These are phyloP conservation scores for Penicillium nordicum DNA, from an alignment of 2,329 filamentous ascomycete species.

Conservation along the genomic window DNA sequence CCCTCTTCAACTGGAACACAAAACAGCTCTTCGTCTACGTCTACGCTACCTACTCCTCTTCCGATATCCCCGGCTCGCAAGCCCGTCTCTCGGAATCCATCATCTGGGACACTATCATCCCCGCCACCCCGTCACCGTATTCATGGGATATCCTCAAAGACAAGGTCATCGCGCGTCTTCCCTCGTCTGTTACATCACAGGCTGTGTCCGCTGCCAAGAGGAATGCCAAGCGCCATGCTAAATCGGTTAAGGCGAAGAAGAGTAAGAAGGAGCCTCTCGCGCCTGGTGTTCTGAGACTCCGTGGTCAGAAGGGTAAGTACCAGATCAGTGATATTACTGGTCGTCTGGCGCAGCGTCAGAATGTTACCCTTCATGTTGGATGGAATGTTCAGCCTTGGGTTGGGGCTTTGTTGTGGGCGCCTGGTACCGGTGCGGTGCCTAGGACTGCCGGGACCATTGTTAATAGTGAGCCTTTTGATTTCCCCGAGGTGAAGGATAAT, in stretches of 20 bases:
- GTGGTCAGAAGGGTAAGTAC: slow-evolving; percentile 91
- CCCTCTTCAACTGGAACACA: slow-evolving; percentile 98
- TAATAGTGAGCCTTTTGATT: slow-evolving; percentile 51
- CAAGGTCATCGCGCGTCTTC: slow-evolving; percentile 27
- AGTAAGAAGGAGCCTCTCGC: slow-evolving; percentile 13
- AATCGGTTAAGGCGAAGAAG: slow-evolving; percentile 16
- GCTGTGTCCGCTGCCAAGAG: slow-evolving; percentile 15
- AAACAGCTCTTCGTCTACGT: slow-evolving; percentile 98
- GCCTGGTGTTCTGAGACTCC: slow-evolving; percentile 67
- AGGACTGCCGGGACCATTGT: slow-evolving; percentile 53
- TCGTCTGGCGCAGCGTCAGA: slow-evolving; percentile 67
- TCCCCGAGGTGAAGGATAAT: slow-evolving; percentile 55
- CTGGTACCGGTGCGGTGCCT: slow-evolving; percentile 47
- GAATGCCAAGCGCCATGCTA: slow-evolving; percentile 25
- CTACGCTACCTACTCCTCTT: slow-evolving; percentile 65
- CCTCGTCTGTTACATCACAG: slow-evolving; percentile 6
- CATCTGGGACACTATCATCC: slow-evolving; percentile 96
- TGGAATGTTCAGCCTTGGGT: slow-evolving; percentile 99
- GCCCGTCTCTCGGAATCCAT: slow-evolving; percentile 60
- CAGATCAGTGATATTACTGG: slow-evolving; percentile 89
- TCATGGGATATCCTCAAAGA: slow-evolving; percentile 39
- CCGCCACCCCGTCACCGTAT: slow-evolving; percentile 52
- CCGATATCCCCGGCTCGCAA: slow-evolving; percentile 21
- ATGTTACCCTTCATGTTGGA: slow-evolving; percentile 76
- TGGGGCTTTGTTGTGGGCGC: slow-evolving; percentile 79